Conservation (phyloP, 2,329 filamentous ascomycete genomes). For the Nothopassalora personata region DNA sequence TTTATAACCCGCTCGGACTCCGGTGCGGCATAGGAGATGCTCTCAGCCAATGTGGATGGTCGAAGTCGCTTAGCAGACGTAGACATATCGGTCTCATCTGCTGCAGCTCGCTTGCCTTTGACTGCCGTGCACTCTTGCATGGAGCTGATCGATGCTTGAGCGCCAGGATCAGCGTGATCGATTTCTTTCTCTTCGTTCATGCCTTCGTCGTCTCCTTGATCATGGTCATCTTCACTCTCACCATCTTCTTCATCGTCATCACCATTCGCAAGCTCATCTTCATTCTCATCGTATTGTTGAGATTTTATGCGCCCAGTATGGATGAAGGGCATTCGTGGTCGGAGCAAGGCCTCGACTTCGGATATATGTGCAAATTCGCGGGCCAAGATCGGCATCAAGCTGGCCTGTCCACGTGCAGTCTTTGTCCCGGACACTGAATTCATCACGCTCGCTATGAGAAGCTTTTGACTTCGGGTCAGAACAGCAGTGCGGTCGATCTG, state of each 20-base stretch:
- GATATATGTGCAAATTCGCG: conserved; percentile 58
- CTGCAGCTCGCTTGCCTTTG: conserved; percentile 7
- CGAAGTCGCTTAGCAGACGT: conserved; percentile 19
- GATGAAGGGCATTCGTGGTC: conserved; percentile 45
- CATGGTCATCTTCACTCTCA: not conserved
- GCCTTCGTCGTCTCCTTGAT: not conserved
- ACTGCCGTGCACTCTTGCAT: not conserved
- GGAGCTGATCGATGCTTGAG: not conserved
- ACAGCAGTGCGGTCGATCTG: conserved; percentile 79
- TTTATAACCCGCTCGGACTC: too few relatives aligned
- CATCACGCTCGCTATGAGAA: conserved; percentile 76
- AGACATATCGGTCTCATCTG: conserved; percentile 2
- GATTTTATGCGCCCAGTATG: conserved; percentile 19
- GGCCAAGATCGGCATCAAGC: conserved; percentile 73
- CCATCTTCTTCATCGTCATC: conserved; percentile 1
- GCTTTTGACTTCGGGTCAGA: conserved; percentile 60
- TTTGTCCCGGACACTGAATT: conserved; percentile 59
- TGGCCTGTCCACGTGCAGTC: conserved; percentile 48
- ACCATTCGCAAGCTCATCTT: conserved; percentile 4
- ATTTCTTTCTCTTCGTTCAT: not conserved
- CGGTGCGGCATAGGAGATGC: conserved; percentile 13
- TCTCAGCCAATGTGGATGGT: conserved; percentile 14
- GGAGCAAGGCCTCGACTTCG: conserved; percentile 66
- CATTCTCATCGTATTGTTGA: conserved; percentile 9
- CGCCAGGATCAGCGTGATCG: not conserved